phyloP scores from a whole-genome alignment of 129 eudicot genomes.

The Glebionis coronaria region DNA sequence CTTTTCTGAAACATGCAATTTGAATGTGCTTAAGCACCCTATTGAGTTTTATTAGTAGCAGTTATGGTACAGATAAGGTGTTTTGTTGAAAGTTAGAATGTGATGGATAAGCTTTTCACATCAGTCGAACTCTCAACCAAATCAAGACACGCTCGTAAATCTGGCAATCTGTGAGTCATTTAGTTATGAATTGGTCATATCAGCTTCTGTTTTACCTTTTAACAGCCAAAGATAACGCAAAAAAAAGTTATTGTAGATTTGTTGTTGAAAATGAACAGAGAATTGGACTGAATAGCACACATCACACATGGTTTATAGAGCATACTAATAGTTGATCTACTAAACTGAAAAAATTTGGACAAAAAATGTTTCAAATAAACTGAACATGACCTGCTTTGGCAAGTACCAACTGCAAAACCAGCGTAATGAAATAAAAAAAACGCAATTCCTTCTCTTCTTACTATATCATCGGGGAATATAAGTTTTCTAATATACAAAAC shows the following conservation, averaged over 20 bases:
- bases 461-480: neutral
- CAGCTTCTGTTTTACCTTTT: neutral
- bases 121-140: neutral
- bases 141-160: neutral
- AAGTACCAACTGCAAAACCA: neutral
- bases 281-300: too few species aligned
- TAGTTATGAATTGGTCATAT: neutral
- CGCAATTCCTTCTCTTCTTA: constrained; percentile 16
- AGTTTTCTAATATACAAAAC: constrained; percentile 7
- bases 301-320: too few species aligned
- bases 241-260: too few species aligned
- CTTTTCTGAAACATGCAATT: too few species aligned
- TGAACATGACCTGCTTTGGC: too few species aligned
- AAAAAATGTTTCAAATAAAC: too few species aligned
- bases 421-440: constrained; percentile 10
- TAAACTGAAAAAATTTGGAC: too few species aligned
- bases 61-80: neutral
- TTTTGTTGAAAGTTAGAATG: neutral
- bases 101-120: neutral
- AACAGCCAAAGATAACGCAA: neutral
- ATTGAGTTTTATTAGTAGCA: neutral
- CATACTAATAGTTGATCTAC: too few species aligned
- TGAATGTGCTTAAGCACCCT: too few species aligned
- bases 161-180: neutral
- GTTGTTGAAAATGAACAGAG: too few species aligned